These are phyloP conservation scores for Pseudohyphozyma bogoriensis DNA, from an alignment of 768 basidiomycete genomes.

Conservation along the genomic window DNA sequence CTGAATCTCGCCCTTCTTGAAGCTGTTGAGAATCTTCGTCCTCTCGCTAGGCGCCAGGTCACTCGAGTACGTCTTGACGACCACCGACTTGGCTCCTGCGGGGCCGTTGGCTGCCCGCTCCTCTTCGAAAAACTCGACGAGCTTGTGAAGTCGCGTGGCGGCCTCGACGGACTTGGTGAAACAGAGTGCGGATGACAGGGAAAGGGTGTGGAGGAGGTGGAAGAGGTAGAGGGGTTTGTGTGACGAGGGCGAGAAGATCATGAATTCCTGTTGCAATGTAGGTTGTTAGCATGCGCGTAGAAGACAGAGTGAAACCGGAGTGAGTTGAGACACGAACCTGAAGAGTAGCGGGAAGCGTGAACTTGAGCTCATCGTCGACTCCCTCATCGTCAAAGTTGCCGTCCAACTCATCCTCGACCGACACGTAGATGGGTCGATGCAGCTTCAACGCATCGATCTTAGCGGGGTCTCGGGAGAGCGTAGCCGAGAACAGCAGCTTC, in stretches of 20 bases:
- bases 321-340: slow-evolving; percentile 45
- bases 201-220: slow-evolving; percentile 59
- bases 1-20: slow-evolving; percentile 68
- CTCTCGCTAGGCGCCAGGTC: slow-evolving; percentile 67
- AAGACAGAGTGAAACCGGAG: background rate
- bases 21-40: slow-evolving; percentile 64
- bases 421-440: slow-evolving; percentile 71
- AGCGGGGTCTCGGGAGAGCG: slow-evolving; percentile 85
- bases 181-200: slow-evolving; percentile 63
- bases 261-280: slow-evolving; percentile 57
- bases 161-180: slow-evolving; percentile 98
- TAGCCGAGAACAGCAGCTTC: slow-evolving; percentile 92
- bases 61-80: slow-evolving; percentile 70
- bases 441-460: slow-evolving; percentile 75
- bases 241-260: slow-evolving; percentile 65
- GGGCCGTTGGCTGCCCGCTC: slow-evolving; percentile 22
- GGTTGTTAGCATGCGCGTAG: background rate
- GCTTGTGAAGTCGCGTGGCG: slow-evolving; percentile 63
- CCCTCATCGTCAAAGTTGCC: slow-evolving; percentile 53
- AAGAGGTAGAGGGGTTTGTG: slow-evolving; percentile 84
- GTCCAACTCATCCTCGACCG: slow-evolving; percentile 52
- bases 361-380: slow-evolving; percentile 36
- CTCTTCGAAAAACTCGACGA: slow-evolving; percentile 72
- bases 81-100: slow-evolving; percentile 32
- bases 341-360: slow-evolving; percentile 64